Base-by-base conservation (phyloP, 495 filamentous ascomycete species). In the Peziza echinospora region DNA sequence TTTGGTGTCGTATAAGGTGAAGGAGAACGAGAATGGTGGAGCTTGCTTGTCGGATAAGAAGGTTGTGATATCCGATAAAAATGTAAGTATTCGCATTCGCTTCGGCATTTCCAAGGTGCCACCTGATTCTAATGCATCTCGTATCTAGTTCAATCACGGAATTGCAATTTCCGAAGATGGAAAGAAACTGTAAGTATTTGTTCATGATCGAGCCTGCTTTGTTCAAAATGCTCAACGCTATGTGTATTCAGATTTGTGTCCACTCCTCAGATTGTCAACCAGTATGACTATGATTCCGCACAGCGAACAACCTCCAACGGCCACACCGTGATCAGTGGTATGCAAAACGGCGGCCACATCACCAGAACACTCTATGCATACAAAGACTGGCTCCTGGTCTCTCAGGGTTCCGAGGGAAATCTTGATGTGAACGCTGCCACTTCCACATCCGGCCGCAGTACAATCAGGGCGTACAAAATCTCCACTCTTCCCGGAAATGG, bases 121-220 rank as follows among this genome's bases (percentile, higher is more conserved):
- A n/a, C n/a, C n/a, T n/a, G n/a, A n/a, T n/a, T n/a, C n/a, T n/a
- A n/a, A n/a, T n/a, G n/a, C n/a, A n/a, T n/a, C n/a, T n/a, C n/a
- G n/a, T n/a, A n/a, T n/a, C n/a, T 43, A 37, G 30, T 60, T 80
- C 8, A 77, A 76, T 52, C 80, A 84, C 54, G 80, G 80, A 13
- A 66, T 84, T 24, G 70, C 72, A 25, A 53, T 84, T 22, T 77
- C 73, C 2, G 44, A 47, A 3, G 75, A 81, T 55, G 76, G 75
- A 19, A 63, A 56, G 25, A 78, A 69, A 2, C 60, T 84, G 26
- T 83, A 77, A 2, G 22, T 1, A 10, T 10, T n/a, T n/a, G n/a
- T n/a, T n/a, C n/a, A n/a, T n/a, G n/a, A n/a, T n/a, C n/a, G n/a
- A n/a, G n/a, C n/a, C n/a, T n/a, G n/a, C n/a, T n/a, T n/a, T n/a